Evolutionary conservation across 2,329 filamentous ascomycete species (phyloP).

Genomic region (Neofusicoccum laricinum): DNA sequence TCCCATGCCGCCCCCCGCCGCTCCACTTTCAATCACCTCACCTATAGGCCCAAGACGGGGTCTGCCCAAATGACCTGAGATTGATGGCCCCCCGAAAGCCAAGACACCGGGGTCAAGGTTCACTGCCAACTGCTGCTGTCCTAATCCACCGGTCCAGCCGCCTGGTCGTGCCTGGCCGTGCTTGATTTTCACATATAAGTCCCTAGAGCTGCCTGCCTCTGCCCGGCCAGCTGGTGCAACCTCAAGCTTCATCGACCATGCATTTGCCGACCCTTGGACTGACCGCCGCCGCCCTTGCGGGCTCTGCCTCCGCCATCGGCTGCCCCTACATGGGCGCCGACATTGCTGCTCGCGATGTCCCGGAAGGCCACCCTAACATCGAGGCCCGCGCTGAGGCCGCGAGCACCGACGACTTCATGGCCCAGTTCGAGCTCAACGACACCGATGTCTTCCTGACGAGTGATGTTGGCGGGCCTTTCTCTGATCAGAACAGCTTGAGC

Average conservation of each 20-base stretch:
- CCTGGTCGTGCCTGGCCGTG: neutral
- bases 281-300: conserved; percentile 15
- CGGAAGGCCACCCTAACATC: conserved; percentile 26
- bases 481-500: conserved; percentile 64
- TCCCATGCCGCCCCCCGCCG: conserved; percentile 14
- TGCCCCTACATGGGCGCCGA: conserved; percentile 38
- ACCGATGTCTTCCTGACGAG: conserved; percentile 49
- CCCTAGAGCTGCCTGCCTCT: neutral
- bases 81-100: conserved; percentile 13
- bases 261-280: conserved; percentile 13
- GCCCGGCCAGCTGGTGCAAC: neutral
- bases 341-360: conserved; percentile 23
- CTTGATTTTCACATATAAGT: conserved; percentile 11
- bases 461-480: conserved; percentile 66
- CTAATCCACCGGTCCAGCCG: conserved; percentile 5
- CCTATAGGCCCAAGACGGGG: conserved; percentile 8
- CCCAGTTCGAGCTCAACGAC: conserved; percentile 36
- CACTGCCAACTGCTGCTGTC: neutral
- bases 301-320: conserved; percentile 12
- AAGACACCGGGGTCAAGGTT: conserved; percentile 8
- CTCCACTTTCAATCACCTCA: conserved; percentile 18
- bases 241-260: neutral
- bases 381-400: conserved; percentile 26
- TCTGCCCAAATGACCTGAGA: conserved; percentile 17
- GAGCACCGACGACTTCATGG: conserved; percentile 34